Percentiles rank a stretch among this genome's conserved stretches.
Evolutionary conservation across 2,329 filamentous ascomycete genomes (phyloP).

Genomic region (Colletotrichum lentis): DNA sequence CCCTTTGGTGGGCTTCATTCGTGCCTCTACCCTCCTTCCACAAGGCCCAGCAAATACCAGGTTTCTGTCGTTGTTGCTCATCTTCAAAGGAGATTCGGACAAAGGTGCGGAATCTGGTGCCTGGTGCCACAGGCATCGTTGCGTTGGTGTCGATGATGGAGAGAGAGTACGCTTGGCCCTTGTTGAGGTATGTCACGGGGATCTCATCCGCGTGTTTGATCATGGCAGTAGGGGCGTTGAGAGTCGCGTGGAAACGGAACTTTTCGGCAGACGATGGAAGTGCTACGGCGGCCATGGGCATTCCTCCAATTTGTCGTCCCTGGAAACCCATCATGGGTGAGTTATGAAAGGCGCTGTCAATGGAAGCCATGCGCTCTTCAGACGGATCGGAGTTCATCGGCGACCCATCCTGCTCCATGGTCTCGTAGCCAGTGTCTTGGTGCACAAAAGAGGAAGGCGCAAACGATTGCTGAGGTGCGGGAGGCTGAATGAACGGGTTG

Average conservation of each 20-base stretch:
- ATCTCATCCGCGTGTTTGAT: conserved; percentile 89
- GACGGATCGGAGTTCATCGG: conserved; percentile 67
- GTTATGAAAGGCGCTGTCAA: conserved; percentile 69
- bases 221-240: conserved; percentile 97
- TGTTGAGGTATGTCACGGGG: conserved; percentile 97
- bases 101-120: conserved; percentile 83
- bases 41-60: conserved; percentile 82
- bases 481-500: conserved; percentile 74
- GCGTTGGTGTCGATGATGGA: conserved; percentile 81
- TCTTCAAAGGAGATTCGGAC: conserved; percentile 98
- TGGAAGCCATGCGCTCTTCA: conserved; percentile 61
- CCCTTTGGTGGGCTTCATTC: conserved; percentile 92
- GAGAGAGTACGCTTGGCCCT: conserved; percentile 92
- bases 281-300: conserved; percentile 54
- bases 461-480: conserved; percentile 67
- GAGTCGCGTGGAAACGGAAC: conserved; percentile 87
- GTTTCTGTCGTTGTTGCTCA: conserved; percentile 86
- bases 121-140: conserved; percentile 63
- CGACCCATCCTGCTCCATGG: conserved; percentile 77
- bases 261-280: conserved; percentile 68
- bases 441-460: conserved; percentile 83
- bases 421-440: conserved; percentile 80
- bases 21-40: conserved; percentile 98
- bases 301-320: conserved; percentile 56
- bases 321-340: conserved; percentile 69